phyloP scores from a whole-genome alignment of 768 basidiomycete species.

The Tricholoma bakamatsutake region DNA sequence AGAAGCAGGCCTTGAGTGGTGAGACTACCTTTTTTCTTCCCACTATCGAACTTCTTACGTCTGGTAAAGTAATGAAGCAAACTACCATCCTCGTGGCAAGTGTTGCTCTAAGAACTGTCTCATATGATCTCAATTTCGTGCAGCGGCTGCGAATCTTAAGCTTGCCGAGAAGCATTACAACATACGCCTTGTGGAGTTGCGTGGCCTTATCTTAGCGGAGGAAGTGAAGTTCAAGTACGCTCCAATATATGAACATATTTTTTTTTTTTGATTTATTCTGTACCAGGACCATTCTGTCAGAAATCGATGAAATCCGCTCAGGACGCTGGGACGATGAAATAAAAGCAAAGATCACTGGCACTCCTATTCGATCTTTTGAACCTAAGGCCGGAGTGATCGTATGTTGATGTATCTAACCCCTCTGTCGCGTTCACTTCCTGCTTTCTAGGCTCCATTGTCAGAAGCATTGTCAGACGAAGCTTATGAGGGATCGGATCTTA shows the following conservation, averaged over 20 bases:
- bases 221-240: slow-evolving; percentile 76
- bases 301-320: slow-evolving; percentile 72
- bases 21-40: slow-evolving; percentile 19
- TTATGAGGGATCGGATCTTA: slow-evolving; percentile 29
- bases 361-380: slow-evolving; percentile 5
- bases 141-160: slow-evolving; percentile 59
- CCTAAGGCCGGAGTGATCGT: slow-evolving; percentile 1
- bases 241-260: background rate
- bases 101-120: background rate
- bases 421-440: background rate
- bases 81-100: slow-evolving; percentile 47
- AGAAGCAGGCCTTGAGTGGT: slow-evolving; percentile 63
- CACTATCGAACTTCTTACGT: slow-evolving; percentile 5
- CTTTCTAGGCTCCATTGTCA: background rate
- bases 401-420: background rate
- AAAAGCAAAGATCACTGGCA: slow-evolving; percentile 22
- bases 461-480: slow-evolving; percentile 19
- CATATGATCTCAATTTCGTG: slow-evolving; percentile 6
- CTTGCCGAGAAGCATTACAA: slow-evolving; percentile 75
- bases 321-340: slow-evolving; percentile 61
- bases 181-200: slow-evolving; percentile 64
- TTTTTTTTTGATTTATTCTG: background rate
- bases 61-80: slow-evolving; percentile 42
- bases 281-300: slow-evolving; percentile 54
- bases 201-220: slow-evolving; percentile 62